Percentiles rank a stretch among this genome's conserved stretches.
Conservation (phyloP, 1,139 yeast genomes). For the Saccharomyces hybrid region DNA sequence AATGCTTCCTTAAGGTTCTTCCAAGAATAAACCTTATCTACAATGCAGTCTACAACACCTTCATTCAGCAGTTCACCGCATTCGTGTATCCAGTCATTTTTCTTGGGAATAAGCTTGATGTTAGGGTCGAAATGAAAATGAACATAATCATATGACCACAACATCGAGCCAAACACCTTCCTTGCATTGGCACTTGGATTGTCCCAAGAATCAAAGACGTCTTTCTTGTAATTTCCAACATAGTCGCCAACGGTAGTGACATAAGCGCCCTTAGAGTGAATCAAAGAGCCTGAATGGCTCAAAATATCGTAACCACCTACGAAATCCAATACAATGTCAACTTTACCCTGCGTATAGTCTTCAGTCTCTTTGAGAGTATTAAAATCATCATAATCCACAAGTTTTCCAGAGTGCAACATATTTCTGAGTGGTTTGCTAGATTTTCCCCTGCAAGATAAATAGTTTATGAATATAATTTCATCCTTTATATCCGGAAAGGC, state of each 20-base stretch:
- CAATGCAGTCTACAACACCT: constrained; percentile 36
- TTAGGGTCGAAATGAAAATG: constrained; percentile 33
- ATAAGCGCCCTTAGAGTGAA: constrained; percentile 41
- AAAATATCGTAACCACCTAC: constrained; percentile 40
- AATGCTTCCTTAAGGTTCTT: constrained; percentile 46
- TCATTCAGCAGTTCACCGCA: constrained; percentile 39
- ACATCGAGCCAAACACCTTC: constrained; percentile 29
- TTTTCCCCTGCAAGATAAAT: too few species aligned
- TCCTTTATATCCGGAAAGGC: too few species aligned
- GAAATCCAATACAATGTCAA: constrained; percentile 41
- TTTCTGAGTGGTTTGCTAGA: constrained; percentile 24
- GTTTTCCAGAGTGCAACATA: constrained; percentile 23
- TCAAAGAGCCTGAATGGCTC: constrained; percentile 26
- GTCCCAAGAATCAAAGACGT: constrained; percentile 33
- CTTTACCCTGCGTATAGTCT: constrained; percentile 32
- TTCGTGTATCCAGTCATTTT: constrained; percentile 31
- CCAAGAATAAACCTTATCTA: constrained; percentile 52
- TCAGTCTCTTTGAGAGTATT: constrained; percentile 23
- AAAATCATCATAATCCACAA: constrained; percentile 25
- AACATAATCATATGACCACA: constrained; percentile 33
- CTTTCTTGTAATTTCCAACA: constrained; percentile 33
- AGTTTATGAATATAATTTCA: too few species aligned
- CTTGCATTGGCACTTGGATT: constrained; percentile 37
- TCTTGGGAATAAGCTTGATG: constrained; percentile 20
- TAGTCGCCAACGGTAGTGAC: constrained; percentile 52